Evolutionary conservation across 176 grass and related monocot genomes (phyloP).

Genomic region (Carex kokanica): DNA sequence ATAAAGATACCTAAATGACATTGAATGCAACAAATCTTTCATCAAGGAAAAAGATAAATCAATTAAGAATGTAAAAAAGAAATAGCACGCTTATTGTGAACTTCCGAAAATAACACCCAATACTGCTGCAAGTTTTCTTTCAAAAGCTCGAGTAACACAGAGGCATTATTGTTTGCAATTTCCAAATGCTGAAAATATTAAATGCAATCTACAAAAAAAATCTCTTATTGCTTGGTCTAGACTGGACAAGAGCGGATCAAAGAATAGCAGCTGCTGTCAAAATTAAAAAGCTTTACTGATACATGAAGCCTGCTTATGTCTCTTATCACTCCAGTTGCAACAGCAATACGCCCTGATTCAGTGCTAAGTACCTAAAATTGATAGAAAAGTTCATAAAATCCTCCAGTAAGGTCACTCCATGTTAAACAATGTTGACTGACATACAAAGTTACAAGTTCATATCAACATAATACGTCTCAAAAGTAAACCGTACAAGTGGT

Average conservation of each 20-base stretch:
- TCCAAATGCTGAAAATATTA: neutral
- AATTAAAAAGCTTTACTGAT: slow-evolving; percentile 42
- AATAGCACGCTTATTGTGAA: neutral
- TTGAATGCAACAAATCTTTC: neutral
- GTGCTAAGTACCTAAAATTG: slow-evolving; percentile 78
- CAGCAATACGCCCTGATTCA: slow-evolving; percentile 58
- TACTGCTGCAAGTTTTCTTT: neutral
- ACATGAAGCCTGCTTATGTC: slow-evolving; percentile 61
- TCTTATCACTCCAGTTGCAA: slow-evolving; percentile 78
- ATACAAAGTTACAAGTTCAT: neutral
- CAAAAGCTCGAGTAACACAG: neutral
- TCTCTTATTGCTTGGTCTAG: slow-evolving; percentile 16
- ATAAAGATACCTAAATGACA: slow-evolving; percentile 66
- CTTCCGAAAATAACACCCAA: neutral
- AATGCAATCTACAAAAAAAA: slow-evolving; percentile 4
- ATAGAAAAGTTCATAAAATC: slow-evolving; percentile 20
- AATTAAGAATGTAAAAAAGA: neutral
- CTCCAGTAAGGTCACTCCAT: neutral
- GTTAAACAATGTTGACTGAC: slow-evolving; percentile 22
- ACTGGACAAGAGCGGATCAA: slow-evolving; percentile 10
- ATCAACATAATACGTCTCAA: neutral
- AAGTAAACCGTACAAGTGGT: neutral
- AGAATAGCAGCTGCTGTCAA: neutral
- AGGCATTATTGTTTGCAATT: neutral
- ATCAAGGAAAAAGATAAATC: neutral